phyloP scores from a whole-genome alignment of 768 basidiomycete species.

The Suillus spraguei region DNA sequence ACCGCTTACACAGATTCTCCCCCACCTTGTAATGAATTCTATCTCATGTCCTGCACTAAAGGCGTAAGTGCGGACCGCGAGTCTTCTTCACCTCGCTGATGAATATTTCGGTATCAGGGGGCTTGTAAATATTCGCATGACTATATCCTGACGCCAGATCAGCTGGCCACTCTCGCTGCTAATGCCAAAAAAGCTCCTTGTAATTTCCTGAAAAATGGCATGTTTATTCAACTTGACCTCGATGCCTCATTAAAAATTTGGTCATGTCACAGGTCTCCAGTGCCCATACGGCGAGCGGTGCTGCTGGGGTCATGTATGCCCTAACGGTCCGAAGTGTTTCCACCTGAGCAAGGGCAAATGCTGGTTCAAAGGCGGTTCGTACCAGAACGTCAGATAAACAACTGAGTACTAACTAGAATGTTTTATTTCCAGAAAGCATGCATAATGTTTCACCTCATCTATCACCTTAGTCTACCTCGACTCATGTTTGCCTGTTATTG shows the following conservation, averaged over 20 bases:
- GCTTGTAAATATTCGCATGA: conserved; percentile 87
- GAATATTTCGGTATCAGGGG: conserved; percentile 38
- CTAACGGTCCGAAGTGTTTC: conserved; percentile 70
- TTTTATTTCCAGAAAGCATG: conserved; percentile 40
- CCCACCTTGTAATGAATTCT: conserved; percentile 85
- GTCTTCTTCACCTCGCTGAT: conserved; percentile 18
- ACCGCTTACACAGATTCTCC: conserved; percentile 64
- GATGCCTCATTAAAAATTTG: conserved; percentile 11
- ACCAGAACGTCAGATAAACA: not conserved
- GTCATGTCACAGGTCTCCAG: conserved; percentile 49
- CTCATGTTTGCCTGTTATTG: conserved; percentile 22
- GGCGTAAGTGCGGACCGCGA: conserved; percentile 45
- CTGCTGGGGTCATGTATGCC: conserved; percentile 85
- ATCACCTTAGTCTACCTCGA: conserved; percentile 21
- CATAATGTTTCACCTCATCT: conserved; percentile 30
- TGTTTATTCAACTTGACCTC: conserved; percentile 13
- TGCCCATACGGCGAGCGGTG: conserved; percentile 79
- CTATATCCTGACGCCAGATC: conserved; percentile 70
- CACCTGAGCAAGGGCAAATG: conserved; percentile 81
- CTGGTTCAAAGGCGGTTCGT: conserved; percentile 80
- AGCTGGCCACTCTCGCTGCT: conserved; percentile 66
- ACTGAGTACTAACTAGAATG: not conserved
- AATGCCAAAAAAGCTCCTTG: conserved; percentile 88
- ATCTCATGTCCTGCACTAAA: conserved; percentile 82
- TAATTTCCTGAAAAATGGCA: conserved; percentile 81